Base-by-base conservation (phyloP, 441 rosid genomes). In the Populus hybrid region DNA sequence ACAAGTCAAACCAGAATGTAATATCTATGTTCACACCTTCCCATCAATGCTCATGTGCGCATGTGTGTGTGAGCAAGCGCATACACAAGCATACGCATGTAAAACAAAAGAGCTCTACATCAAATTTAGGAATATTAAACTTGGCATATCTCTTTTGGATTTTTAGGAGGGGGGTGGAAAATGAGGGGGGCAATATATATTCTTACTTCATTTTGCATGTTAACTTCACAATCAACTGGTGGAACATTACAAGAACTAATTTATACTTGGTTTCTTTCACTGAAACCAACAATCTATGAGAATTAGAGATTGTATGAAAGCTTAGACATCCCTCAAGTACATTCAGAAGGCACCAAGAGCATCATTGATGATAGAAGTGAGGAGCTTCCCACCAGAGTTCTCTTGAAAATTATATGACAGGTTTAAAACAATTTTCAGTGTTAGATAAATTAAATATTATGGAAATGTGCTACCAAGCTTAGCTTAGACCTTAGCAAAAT, bases 211-310 rank as follows among this genome's bases (percentile, higher is more conserved):
- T 54, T 54, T 54, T 24, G 20, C 70, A 63, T 12, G 18, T 9
- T 36, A 36, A 73, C 54, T 63, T 73, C 68, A 61, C 46, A 42
- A 42, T 24, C 78, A 75, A 59, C n/a, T 11, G 18, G 10, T 42
- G 64, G 3, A 75, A 67, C 40, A 67, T 46, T 46, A 30, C 42
- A 16, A 42, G 18, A 24, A 42, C 30, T 24, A 26, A 46, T 30
- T 30, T 32, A 6, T 1, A 28, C 26, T 66, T 36, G 23, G 7
- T 40, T 36, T 12, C 7, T 36, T 11, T 40, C 18, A 16, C 28
- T 14, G 34, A 72, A 18, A 75, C 16, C 20, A 35, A 66, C 16
- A 40, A 75, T 9, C 64, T 18, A 38, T 36, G 26, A 67, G 46
- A 11, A 6, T 64, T 34, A 18, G 6, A 36, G 46, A 34, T 21